Evolutionary conservation across 1,139 yeast species (phyloP).

Genomic region (Kurtzmaniella natalensis): DNA sequence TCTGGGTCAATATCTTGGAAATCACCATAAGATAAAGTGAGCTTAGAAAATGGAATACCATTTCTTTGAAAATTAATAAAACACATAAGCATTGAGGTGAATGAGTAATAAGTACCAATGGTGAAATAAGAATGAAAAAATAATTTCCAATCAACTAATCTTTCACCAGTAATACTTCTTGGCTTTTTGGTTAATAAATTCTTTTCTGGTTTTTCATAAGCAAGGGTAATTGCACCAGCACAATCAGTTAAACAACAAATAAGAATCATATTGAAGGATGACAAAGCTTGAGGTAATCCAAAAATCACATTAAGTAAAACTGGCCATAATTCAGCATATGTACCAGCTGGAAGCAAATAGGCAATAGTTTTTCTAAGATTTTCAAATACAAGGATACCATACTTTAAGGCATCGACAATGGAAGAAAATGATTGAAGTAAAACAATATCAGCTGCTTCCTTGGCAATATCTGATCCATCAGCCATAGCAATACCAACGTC

Average conservation of each 20-base stretch:
- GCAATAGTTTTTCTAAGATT: constrained; percentile 47
- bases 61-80: constrained; percentile 37
- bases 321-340: constrained; percentile 52
- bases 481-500: constrained; percentile 51
- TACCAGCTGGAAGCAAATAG: constrained; percentile 52
- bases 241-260: constrained; percentile 49
- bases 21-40: constrained; percentile 36
- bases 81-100: constrained; percentile 40
- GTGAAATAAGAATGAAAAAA: constrained; percentile 42
- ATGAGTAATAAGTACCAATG: constrained; percentile 39
- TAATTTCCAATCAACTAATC: constrained; percentile 38
- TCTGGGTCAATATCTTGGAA: constrained; percentile 20
- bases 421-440: constrained; percentile 41
- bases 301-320: constrained; percentile 44
- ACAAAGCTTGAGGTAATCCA: constrained; percentile 49
- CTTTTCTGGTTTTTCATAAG: constrained; percentile 42
- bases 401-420: constrained; percentile 43
- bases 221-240: constrained; percentile 40
- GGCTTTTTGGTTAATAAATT: constrained; percentile 42
- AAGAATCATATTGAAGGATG: constrained; percentile 50
- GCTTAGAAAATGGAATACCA: constrained; percentile 32
- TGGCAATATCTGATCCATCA: constrained; percentile 53
- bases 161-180: constrained; percentile 39
- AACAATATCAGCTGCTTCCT: constrained; percentile 52
- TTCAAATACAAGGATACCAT: constrained; percentile 49